Evolutionary conservation across 1,284 basidiomycete species (phyloP).

Genomic region (Irpex rosettiformis): DNA sequence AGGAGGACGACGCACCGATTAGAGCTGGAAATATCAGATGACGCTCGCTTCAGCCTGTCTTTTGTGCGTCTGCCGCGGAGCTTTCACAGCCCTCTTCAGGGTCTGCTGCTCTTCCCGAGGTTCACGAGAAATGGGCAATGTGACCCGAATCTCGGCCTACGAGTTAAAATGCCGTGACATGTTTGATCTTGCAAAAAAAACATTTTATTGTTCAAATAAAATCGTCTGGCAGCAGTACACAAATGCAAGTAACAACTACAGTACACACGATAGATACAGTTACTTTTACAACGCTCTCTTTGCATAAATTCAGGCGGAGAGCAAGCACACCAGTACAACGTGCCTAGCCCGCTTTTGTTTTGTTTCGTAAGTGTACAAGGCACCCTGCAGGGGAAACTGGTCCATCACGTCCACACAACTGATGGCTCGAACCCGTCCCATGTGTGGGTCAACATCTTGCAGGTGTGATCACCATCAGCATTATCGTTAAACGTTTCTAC

Average conservation of each 20-base stretch:
- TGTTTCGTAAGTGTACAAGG: neutral
- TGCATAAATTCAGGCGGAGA: too few species aligned
- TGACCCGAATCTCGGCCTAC: constrained; percentile 1
- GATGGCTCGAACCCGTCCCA: neutral
- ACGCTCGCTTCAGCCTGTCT: neutral
- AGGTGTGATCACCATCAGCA: neutral
- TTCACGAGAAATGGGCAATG: constrained; percentile 4
- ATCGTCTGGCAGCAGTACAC: too few species aligned
- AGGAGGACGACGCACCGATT: neutral
- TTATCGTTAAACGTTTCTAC: neutral
- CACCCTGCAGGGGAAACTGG: neutral
- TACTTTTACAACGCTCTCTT: too few species aligned
- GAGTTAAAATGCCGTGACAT: constrained; percentile 1
- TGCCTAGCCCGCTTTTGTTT: too few species aligned
- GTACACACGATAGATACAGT: too few species aligned
- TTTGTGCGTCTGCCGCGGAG: constrained; percentile 3
- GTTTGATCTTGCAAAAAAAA: neutral
- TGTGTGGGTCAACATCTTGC: neutral
- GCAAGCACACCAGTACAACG: too few species aligned
- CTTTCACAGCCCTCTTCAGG: neutral
- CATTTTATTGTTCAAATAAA: neutral
- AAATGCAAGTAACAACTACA: too few species aligned
- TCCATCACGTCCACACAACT: neutral
- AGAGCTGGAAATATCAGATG: neutral
- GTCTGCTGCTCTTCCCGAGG: constrained; percentile 3